Evolutionary conservation across 768 basidiomycete species (phyloP).

Genomic region (Mycena venus): DNA sequence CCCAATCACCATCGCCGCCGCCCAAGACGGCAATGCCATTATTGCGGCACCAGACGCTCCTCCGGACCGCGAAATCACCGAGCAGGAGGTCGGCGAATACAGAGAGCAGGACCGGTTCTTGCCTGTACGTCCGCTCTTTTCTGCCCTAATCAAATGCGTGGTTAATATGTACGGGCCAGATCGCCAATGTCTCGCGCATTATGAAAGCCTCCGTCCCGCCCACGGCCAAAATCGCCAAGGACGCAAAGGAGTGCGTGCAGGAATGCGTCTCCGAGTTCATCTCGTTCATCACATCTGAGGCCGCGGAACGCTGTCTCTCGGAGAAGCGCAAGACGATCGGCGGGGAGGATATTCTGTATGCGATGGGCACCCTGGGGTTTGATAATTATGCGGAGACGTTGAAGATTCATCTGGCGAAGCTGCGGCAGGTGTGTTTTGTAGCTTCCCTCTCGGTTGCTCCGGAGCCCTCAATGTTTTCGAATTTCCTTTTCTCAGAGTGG

Average conservation of each 20-base stretch:
- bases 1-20: conserved; percentile 21
- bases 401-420: conserved; percentile 93
- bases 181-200: conserved; percentile 96
- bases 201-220: conserved; percentile 94
- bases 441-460: no score
- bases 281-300: conserved; percentile 97
- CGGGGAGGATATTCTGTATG: conserved; percentile 96
- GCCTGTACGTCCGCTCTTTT: conserved; percentile 68
- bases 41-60: neutral
- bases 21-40: conserved; percentile 4
- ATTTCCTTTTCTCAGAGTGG: conserved; percentile 9
- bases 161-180: conserved; percentile 61
- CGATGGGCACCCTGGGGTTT: conserved; percentile 94
- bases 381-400: conserved; percentile 95
- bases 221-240: conserved; percentile 96
- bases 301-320: conserved; percentile 92
- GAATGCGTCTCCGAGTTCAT: conserved; percentile 99
- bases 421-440: conserved; percentile 73
- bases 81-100: conserved; percentile 95
- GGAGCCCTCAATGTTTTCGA: neutral
- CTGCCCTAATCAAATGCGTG: neutral
- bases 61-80: conserved; percentile 59
- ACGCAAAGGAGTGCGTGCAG: conserved; percentile 98
- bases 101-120: conserved; percentile 95
- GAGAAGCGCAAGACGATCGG: conserved; percentile 99